These are phyloP conservation scores for Globisporangium heterothallicum DNA, from an alignment of 352 stramenopile species.

Conservation along the genomic window DNA sequence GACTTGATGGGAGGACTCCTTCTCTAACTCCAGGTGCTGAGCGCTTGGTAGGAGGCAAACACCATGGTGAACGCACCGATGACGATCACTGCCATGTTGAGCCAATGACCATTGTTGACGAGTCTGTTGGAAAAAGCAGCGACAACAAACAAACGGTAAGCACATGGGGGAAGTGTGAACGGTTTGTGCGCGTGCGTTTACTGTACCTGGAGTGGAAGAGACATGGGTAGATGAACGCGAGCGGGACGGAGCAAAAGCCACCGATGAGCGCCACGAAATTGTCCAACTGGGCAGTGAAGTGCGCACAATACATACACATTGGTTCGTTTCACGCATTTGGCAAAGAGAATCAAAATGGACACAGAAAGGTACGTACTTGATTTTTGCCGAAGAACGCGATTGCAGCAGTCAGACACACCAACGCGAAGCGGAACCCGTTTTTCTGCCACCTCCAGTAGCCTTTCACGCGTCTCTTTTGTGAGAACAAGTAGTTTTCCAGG, in stretches of 20 bases:
- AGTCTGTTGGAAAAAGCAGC: slow-evolving; percentile 13
- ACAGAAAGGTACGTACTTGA: no score
- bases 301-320: neutral
- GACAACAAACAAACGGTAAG: neutral
- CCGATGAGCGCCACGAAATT: slow-evolving; percentile 72
- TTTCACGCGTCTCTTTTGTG: slow-evolving; percentile 28
- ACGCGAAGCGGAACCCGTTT: slow-evolving; percentile 54
- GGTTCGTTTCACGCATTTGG: neutral
- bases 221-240: slow-evolving; percentile 70
- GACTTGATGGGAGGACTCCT: neutral
- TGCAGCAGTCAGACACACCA: slow-evolving; percentile 56
- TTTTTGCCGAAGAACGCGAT: slow-evolving; percentile 64
- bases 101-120: slow-evolving; percentile 32
- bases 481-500: slow-evolving; percentile 56
- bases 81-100: slow-evolving; percentile 42
- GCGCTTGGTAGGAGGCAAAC: slow-evolving; percentile 52
- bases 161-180: neutral
- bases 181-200: slow-evolving; percentile 5
- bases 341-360: no score
- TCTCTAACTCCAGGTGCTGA: slow-evolving; percentile 38
- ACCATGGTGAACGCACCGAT: slow-evolving; percentile 55
- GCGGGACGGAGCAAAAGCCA: slow-evolving; percentile 64
- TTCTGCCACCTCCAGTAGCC: slow-evolving; percentile 68
- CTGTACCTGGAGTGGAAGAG: slow-evolving; percentile 59
- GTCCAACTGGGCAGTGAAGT: slow-evolving; percentile 25